These are phyloP conservation scores for Colletotrichum limetticola DNA, from an alignment of 2,329 filamentous ascomycete genomes.

Conservation along the genomic window DNA sequence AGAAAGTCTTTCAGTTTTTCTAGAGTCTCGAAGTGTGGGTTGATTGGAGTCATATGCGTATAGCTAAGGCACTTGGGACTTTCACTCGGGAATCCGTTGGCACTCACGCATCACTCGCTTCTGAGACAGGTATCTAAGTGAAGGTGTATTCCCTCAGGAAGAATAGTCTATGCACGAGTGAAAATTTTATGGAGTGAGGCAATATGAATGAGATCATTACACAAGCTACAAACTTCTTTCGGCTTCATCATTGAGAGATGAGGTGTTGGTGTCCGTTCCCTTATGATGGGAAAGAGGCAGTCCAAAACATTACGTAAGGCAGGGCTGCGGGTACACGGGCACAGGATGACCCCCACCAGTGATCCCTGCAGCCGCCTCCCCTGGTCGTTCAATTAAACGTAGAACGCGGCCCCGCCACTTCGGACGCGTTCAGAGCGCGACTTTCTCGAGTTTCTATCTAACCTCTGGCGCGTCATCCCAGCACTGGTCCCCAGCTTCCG, in stretches of 20 bases:
- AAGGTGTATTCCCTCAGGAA: background rate
- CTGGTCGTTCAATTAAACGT: conserved; percentile 3
- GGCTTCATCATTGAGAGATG: background rate
- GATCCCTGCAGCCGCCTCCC: background rate
- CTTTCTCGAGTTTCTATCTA: background rate
- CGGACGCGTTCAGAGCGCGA: conserved; percentile 5
- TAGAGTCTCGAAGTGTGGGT: background rate
- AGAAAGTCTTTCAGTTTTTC: background rate
- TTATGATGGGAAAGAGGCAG: background rate
- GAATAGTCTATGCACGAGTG: background rate
- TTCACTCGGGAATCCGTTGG: background rate
- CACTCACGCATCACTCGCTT: background rate
- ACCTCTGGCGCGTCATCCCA: background rate
- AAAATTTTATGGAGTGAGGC: background rate
- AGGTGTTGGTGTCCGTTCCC: background rate
- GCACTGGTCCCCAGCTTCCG: background rate
- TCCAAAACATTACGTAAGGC: background rate
- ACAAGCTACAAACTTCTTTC: background rate
- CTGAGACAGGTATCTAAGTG: background rate
- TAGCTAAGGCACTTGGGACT: background rate
- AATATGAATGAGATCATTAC: background rate
- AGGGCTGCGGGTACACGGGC: background rate
- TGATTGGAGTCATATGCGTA: background rate
- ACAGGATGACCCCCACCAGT: background rate
- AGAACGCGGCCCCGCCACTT: background rate